Base-by-base conservation (phyloP, 768 basidiomycete genomes). In the Clitopilus passeckerianus region DNA sequence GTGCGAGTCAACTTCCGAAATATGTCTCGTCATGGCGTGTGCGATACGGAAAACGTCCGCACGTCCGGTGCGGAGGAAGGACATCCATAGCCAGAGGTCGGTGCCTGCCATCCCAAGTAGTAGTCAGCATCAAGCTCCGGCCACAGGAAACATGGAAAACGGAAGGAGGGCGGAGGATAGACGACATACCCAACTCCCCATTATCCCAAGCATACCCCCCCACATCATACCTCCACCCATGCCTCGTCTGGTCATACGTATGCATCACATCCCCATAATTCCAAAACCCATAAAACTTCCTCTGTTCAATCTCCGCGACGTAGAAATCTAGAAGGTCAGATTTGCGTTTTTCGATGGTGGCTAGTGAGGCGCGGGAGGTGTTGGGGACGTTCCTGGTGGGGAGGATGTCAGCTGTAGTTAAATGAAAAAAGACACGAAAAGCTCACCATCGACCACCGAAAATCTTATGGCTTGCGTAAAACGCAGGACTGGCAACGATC, bases 71-170 rank as follows among this genome's bases (percentile, higher is more conserved):
- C 75, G 70, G 53, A 76, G 52, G 65, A 76, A 76, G 0, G 73
- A 74, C 63, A 74, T 72, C 75, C 75, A 76, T 1, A 76, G 68
- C 74, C 74, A 75, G 3, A 74, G 66, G 53, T 76, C 75, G 8
- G 73, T 69, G 14, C 66, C 74, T 74, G 27, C 16, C 8, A 16
- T 15, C 2, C 14, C 3, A 41, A n/a, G 37, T 5, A 41, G 5
- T 14, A n/a, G n/a, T 41, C 14, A 41, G 37, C n/a, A 5, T 41
- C n/a, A 3, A 4, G 37, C 10, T 41, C 3, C 37, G 16, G 44
- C 7, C 10, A 34, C 12, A 6, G 18, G 8, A 1, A 20, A 12
- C n/a, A 18, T 27, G 50, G 34, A 37, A 50, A 15, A 0, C n/a
- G 41, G 14, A 34, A 15, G 18, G 24, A 46, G 14, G 18, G 23